Conservation (phyloP, 768 basidiomycete species). For the Lanmaoa rubissima region DNA sequence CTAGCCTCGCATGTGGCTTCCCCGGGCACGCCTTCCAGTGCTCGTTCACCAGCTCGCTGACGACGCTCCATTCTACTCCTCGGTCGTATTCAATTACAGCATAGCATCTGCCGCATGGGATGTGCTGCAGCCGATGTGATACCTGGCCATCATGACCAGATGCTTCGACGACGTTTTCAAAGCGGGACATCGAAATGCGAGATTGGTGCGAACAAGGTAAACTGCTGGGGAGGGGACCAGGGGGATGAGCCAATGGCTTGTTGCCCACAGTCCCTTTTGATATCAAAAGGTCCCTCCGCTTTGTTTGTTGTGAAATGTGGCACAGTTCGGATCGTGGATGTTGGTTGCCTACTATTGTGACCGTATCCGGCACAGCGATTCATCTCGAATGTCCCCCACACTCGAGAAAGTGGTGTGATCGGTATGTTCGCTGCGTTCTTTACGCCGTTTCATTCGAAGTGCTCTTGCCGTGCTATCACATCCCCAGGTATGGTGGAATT, state of each 20-base stretch:
- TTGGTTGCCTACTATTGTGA: slow-evolving; percentile 20
- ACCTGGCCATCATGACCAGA: slow-evolving; percentile 9
- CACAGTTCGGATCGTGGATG: slow-evolving; percentile 18
- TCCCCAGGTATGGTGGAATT: slow-evolving; percentile 10
- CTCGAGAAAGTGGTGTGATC: slow-evolving; percentile 18
- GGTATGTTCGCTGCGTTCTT: slow-evolving; percentile 24
- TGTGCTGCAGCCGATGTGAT: slow-evolving; percentile 7
- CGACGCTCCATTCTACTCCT: slow-evolving; percentile 24
- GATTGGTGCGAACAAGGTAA: slow-evolving; percentile 12
- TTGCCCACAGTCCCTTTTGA: slow-evolving; percentile 23
- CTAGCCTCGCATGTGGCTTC: slow-evolving; percentile 16
- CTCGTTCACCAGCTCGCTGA: slow-evolving; percentile 27
- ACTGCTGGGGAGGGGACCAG: slow-evolving; percentile 1
- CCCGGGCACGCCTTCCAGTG: slow-evolving; percentile 29
- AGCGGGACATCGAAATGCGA: slow-evolving; percentile 19
- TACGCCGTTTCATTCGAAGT: slow-evolving; percentile 25
- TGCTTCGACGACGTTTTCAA: slow-evolving; percentile 8
- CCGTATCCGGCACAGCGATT: slow-evolving; percentile 15
- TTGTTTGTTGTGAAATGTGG: slow-evolving; percentile 35
- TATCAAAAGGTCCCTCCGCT: slow-evolving; percentile 15
- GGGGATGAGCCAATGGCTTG: slow-evolving; percentile 3
- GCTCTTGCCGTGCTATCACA: slow-evolving; percentile 10
- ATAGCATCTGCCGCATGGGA: slow-evolving; percentile 30
- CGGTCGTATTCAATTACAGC: slow-evolving; percentile 27
- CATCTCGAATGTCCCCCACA: slow-evolving; percentile 22